Percentiles rank a stretch among this genome's conserved stretches.
phyloP scores from a whole-genome alignment of 2,329 filamentous ascomycete genomes.

The Aschersonia sp. region DNA sequence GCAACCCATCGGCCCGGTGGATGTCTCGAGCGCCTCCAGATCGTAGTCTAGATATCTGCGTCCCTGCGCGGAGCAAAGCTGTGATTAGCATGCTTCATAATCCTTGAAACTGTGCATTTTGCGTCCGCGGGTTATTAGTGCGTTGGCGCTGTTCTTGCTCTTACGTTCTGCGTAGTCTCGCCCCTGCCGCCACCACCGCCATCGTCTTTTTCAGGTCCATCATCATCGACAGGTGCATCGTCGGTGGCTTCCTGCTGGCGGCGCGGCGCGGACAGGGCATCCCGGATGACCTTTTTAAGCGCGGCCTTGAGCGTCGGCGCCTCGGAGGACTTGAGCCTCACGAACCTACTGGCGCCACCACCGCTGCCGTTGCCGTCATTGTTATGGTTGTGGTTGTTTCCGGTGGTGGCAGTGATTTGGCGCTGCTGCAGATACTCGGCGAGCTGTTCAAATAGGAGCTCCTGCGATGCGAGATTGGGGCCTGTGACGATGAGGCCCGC shows the following conservation, averaged over 20 bases:
- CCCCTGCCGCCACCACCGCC: too few relatives aligned
- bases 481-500: constrained; percentile 64
- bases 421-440: constrained; percentile 34
- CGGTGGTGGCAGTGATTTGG: too few relatives aligned
- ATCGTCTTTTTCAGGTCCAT: constrained; percentile 24
- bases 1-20: constrained; percentile 35
- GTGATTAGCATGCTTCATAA: not conserved
- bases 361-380: too few relatives aligned
- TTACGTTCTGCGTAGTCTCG: too few relatives aligned
- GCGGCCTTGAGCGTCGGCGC: constrained; percentile 59
- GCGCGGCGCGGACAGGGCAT: constrained; percentile 37
- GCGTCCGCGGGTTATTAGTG: too few relatives aligned
- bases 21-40: constrained; percentile 52
- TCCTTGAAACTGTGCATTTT: too few relatives aligned
- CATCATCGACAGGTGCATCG: too few relatives aligned
- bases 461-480: constrained; percentile 63
- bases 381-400: too few relatives aligned
- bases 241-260: constrained; percentile 8
- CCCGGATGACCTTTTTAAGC: constrained; percentile 34
- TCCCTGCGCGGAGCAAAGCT: constrained; percentile 23
- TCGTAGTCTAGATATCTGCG: constrained; percentile 65
- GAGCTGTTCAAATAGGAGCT: constrained; percentile 58
- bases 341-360: constrained; percentile 38
- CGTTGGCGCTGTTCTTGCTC: too few relatives aligned
- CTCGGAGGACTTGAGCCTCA: constrained; percentile 55